Percentiles rank a stretch among this genome's conserved stretches.
Evolutionary conservation across 441 rosid genomes (phyloP).

Genomic region (Eutrema salsugineum): DNA sequence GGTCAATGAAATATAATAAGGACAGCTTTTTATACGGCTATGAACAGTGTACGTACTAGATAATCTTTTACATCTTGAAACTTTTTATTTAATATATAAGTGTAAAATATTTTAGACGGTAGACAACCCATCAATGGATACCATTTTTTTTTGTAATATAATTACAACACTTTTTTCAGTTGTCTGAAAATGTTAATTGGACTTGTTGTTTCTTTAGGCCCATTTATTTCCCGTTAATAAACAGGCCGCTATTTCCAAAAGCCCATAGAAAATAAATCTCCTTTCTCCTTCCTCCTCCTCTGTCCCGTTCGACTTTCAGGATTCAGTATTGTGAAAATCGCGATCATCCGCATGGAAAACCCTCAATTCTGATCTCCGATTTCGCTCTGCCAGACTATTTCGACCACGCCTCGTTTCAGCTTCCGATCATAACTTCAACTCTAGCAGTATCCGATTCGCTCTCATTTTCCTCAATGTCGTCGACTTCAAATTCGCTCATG

Average conservation of each 20-base stretch:
- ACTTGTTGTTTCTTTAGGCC: neutral
- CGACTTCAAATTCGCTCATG: conserved; percentile 59
- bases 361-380: conserved; percentile 17
- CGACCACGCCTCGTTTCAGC: neutral
- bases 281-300: neutral
- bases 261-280: neutral
- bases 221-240: neutral
- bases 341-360: conserved; percentile 18
- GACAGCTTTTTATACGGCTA: too few species aligned
- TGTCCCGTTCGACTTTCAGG: neutral
- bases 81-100: neutral
- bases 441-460: neutral
- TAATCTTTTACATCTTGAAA: neutral
- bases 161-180: too few species aligned
- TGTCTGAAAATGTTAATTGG: neutral
- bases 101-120: neutral
- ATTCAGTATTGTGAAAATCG: neutral
- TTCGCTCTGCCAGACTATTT: neutral
- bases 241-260: neutral
- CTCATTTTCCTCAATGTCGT: conserved; percentile 14
- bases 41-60: neutral
- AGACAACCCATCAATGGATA: neutral
- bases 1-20: neutral
- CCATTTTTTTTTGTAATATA: too few species aligned
- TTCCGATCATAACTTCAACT: neutral